phyloP scores from a whole-genome alignment of 2,329 filamentous ascomycete genomes.

The Fusarium nurragi region DNA sequence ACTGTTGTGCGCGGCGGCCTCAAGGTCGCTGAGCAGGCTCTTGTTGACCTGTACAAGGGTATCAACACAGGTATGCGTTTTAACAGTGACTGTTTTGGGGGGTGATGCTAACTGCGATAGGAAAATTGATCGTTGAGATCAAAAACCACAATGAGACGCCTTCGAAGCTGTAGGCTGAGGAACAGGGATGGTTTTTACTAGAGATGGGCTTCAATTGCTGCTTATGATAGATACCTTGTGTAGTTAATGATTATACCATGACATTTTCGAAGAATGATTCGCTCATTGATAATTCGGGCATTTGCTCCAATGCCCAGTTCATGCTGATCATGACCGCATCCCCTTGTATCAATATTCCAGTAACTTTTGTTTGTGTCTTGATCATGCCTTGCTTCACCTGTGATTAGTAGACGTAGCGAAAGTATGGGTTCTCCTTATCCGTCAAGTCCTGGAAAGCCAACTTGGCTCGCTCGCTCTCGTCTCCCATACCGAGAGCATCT shows the following conservation, averaged over 20 bases:
- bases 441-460: conserved; percentile 74
- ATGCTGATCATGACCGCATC: neutral
- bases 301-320: neutral
- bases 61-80: conserved; percentile 72
- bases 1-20: conserved; percentile 76
- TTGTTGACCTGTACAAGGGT: conserved; percentile 73
- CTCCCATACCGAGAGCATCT: conserved; percentile 54
- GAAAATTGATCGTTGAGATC: conserved; percentile 43
- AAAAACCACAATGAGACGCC: conserved; percentile 46
- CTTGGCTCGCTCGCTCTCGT: conserved; percentile 70
- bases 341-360: neutral
- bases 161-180: conserved; percentile 41
- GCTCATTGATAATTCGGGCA: no score
- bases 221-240: conserved; percentile 21
- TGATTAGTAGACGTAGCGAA: conserved; percentile 62
- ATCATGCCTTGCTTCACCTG: no score
- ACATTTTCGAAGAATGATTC: neutral
- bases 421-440: conserved; percentile 74
- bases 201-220: neutral
- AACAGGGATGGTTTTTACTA: neutral
- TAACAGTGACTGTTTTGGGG: neutral
- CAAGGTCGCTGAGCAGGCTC: conserved; percentile 68
- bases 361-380: neutral
- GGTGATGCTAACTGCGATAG: neutral
- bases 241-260: conserved; percentile 34